These are phyloP conservation scores for Ceratocystis ficicola DNA, from an alignment of 2,329 filamentous ascomycete genomes.

Conservation along the genomic window DNA sequence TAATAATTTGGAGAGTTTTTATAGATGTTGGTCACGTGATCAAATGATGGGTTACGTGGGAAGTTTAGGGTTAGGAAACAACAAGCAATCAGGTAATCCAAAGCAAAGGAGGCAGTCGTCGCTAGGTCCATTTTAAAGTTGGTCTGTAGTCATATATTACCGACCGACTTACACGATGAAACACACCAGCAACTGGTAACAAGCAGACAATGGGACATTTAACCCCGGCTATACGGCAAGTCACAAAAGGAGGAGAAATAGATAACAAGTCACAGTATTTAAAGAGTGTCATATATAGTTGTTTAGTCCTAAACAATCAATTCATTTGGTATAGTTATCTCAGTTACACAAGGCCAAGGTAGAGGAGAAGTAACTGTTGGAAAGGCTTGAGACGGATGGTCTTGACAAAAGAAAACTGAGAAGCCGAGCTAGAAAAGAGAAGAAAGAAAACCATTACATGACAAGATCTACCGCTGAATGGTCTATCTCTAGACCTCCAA, in stretches of 20 bases:
- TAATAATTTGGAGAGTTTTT: no score
- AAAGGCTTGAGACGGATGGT: neutral
- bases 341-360: neutral
- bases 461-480: neutral
- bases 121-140: no score
- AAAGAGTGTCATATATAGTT: neutral
- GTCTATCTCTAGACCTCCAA: neutral
- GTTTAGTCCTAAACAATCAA: conserved; percentile 6
- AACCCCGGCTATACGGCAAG: no score
- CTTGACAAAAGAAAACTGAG: conserved; percentile 8
- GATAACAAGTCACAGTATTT: neutral
- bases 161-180: no score
- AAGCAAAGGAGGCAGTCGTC: no score
- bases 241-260: neutral
- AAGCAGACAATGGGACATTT: neutral
- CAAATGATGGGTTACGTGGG: no score
- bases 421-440: neutral
- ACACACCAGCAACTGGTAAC: neutral
- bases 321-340: conserved; percentile 10
- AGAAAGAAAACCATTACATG: neutral
- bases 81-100: no score
- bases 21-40: no score
- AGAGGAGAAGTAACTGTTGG: neutral
- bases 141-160: no score
- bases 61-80: no score